A percentile compares a stretch with the other conserved stretches of the same genome.
These are phyloP conservation scores for Lactifluus subvellereus DNA, from an alignment of 768 basidiomycete species.

Conservation along the genomic window DNA sequence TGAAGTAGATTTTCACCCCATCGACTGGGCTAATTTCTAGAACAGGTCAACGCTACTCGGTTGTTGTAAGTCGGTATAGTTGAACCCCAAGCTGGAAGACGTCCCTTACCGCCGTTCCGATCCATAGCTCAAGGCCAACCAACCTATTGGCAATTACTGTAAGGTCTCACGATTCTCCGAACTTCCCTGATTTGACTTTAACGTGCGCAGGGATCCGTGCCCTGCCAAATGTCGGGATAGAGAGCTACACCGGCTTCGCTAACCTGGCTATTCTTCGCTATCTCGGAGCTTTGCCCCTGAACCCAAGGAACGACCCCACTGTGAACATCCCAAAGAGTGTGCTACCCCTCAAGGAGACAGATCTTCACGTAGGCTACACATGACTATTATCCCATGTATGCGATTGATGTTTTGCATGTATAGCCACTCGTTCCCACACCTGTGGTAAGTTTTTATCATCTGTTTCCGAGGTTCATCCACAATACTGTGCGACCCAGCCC, in stretches of 20 bases:
- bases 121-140: conserved; percentile 23
- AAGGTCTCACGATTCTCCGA: neutral
- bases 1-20: neutral
- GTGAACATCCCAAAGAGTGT: neutral
- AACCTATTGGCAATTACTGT: conserved; percentile 15
- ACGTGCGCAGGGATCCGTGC: conserved; percentile 11
- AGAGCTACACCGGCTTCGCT: conserved; percentile 1
- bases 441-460: neutral
- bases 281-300: neutral
- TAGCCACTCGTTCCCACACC: neutral
- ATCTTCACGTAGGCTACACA: neutral
- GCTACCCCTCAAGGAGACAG: conserved; percentile 1
- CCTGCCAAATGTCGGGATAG: neutral
- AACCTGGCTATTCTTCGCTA: conserved; percentile 25
- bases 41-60: conserved; percentile 29
- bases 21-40: neutral
- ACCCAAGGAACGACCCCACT: conserved; percentile 5
- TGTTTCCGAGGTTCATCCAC: neutral
- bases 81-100: neutral
- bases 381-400: neutral
- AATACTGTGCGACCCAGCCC: neutral
- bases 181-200: neutral
- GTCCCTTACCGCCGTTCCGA: neutral
- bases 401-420: neutral
- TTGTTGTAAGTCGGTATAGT: conserved; percentile 23